phyloP scores from a whole-genome alignment of 2,329 filamentous ascomycete species.

The Tolypocladium cylindrosporum region DNA sequence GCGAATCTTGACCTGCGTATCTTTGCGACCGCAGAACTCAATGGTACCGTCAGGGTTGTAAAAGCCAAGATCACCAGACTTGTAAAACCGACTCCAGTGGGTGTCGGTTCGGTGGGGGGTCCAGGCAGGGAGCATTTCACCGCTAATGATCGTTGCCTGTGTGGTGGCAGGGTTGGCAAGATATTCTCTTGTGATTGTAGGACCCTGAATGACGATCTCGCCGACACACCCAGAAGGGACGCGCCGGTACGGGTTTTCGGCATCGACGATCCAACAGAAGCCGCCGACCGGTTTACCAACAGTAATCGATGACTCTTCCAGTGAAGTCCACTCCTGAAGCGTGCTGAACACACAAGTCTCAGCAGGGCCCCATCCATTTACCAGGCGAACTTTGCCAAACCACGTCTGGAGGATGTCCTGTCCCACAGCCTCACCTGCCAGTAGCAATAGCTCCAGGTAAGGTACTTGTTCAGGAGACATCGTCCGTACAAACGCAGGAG shows the following conservation, averaged over 20 bases:
- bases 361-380: constrained; percentile 7
- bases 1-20: constrained; percentile 10
- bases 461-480: constrained; percentile 3
- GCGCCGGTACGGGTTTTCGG: neutral
- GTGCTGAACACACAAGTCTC: constrained; percentile 1
- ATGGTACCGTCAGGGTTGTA: constrained; percentile 8
- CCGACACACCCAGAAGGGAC: constrained; percentile 6
- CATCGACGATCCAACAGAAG: constrained; percentile 4
- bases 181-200: constrained; percentile 5
- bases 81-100: constrained; percentile 6
- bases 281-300: constrained; percentile 2
- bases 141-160: neutral
- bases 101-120: neutral
- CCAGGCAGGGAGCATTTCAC: neutral
- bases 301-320: constrained; percentile 1
- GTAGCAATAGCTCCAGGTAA: constrained; percentile 1
- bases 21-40: constrained; percentile 4
- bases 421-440: constrained; percentile 5
- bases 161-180: neutral
- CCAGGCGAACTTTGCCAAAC: constrained; percentile 2
- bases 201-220: constrained; percentile 8
- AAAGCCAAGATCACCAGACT: neutral
- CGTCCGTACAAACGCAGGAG: constrained; percentile 3
- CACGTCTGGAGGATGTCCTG: constrained; percentile 3
- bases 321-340: neutral